These are phyloP conservation scores for Ophiobolus disseminans DNA, from an alignment of 2,329 filamentous ascomycete species.

Conservation along the genomic window DNA sequence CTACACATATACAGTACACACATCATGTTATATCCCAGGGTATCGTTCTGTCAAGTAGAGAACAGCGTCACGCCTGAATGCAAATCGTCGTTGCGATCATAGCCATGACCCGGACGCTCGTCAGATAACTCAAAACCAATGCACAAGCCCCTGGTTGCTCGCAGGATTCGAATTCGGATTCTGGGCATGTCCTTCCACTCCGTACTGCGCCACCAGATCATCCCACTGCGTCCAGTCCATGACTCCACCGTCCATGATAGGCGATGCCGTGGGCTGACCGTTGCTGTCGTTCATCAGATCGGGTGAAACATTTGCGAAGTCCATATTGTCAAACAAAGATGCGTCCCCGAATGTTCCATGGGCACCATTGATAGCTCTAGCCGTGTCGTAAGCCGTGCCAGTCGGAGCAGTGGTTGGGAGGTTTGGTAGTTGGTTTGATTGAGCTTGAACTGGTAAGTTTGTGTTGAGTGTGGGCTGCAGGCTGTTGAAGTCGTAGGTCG, in stretches of 20 bases:
- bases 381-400: conserved; percentile 6
- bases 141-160: conserved; percentile 28
- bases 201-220: conserved; percentile 56
- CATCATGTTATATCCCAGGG: not conserved
- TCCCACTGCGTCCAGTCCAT: conserved; percentile 60
- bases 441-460: not conserved
- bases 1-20: conserved; percentile 3
- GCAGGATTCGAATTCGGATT: conserved; percentile 13
- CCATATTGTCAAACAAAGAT: conserved; percentile 28
- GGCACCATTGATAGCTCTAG: conserved; percentile 19
- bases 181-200: conserved; percentile 45
- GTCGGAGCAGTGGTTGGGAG: not conserved
- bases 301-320: conserved; percentile 26
- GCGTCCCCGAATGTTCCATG: conserved; percentile 16
- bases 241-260: conserved; percentile 46
- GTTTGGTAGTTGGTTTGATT: not conserved
- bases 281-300: conserved; percentile 6
- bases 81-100: too few species aligned
- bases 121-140: conserved; percentile 31
- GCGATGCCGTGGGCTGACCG: conserved; percentile 21
- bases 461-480: not conserved
- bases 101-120: too few species aligned
- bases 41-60: too few species aligned
- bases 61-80: not conserved
- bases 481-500: not conserved